Evolutionary conservation across 371 early-diverging fungal species (phyloP), one percentile per base, ranked within the genome.

Genomic region (Mucor ambiguus): DNA sequence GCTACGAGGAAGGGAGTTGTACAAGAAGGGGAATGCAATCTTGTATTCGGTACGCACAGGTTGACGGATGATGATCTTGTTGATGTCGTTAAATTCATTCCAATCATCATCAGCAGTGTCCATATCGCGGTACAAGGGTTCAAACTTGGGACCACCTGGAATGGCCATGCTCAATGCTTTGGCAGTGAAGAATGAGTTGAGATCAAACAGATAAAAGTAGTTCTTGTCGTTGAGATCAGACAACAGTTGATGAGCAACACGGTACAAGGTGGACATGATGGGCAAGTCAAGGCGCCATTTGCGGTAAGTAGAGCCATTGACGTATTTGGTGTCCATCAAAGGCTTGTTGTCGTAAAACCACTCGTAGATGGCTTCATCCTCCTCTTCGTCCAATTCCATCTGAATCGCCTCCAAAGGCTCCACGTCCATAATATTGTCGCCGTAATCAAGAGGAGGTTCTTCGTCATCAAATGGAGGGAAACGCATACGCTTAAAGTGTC

Each of bases 51-150:
- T 96, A 63, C 98, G 93, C 60, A 98, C 89, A 12, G 97, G 98
- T 69, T 97, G 96, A 55, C 99, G 94, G 63, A 99, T 96, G 68
- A 99, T 98, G 66, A 99, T 93, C 82, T 98, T 98, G 93, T 96
- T 95, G 84, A 99, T 97, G 74, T 99, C 99, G 85, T 99, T 99
- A 81, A 99, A 99, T 78, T 98, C 99, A 76, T 98, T 99, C 99
- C 99, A 99, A 82, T 99, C 98, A 72, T 99, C 98, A 75, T 99
- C 98, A 4, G 91, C 92, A 5, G 95, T 88, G 69, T 99, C 97
- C 69, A 95, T 85, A 74, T 98, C 99, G 41, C 95, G 89, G 75
- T 93, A 94, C 49, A 99, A 83, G 14, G 98, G 98, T 76, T 99
- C 99, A 60, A 98, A 99, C 71, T 97, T 97, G 35, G 98, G 98